A percentile compares a stretch with the other conserved stretches of the same genome.
Conservation (phyloP, 2,329 filamentous ascomycete species). For the Colletotrichum paranaense region DNA sequence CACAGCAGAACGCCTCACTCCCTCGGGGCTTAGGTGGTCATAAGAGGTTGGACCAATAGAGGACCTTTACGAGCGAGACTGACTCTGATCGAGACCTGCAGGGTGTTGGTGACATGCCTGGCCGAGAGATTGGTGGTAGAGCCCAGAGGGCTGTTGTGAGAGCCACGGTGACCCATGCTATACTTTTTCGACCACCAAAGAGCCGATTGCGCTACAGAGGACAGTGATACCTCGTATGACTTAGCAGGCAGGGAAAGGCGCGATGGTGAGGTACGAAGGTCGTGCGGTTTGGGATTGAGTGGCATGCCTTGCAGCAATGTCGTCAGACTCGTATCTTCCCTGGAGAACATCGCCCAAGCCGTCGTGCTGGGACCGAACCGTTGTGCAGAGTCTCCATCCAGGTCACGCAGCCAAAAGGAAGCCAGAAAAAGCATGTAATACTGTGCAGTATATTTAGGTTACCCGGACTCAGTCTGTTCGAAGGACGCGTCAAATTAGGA, state of each 20-base stretch:
- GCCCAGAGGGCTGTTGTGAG: neutral
- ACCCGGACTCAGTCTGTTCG: neutral
- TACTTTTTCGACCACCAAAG: constrained; percentile 6
- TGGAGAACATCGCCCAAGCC: neutral
- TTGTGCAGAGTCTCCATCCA: constrained; percentile 7
- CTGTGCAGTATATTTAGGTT: neutral
- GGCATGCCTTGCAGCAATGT: constrained; percentile 19
- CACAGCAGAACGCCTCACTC: constrained; percentile 30
- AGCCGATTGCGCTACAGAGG: neutral
- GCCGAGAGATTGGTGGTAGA: constrained; percentile 31
- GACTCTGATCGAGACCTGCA: constrained; percentile 34
- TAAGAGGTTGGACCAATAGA: constrained; percentile 30
- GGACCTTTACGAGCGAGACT: constrained; percentile 32
- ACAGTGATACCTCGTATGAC: constrained; percentile 27
- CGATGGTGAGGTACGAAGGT: constrained; percentile 18
- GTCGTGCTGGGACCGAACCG: constrained; percentile 6
- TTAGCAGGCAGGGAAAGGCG: constrained; percentile 3
- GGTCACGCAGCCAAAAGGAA: neutral
- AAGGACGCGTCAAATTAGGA: neutral
- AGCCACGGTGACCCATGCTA: constrained; percentile 2
- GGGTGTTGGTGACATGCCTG: constrained; percentile 30
- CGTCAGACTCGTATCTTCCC: constrained; percentile 31
- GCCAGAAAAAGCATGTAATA: neutral
- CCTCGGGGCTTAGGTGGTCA: constrained; percentile 27
- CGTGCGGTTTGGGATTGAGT: constrained; percentile 33